A percentile compares a stretch with the other conserved stretches of the same genome.
These are phyloP conservation scores for Peniophora sp. DNA, from an alignment of 1,284 basidiomycete species.

Conservation along the genomic window DNA sequence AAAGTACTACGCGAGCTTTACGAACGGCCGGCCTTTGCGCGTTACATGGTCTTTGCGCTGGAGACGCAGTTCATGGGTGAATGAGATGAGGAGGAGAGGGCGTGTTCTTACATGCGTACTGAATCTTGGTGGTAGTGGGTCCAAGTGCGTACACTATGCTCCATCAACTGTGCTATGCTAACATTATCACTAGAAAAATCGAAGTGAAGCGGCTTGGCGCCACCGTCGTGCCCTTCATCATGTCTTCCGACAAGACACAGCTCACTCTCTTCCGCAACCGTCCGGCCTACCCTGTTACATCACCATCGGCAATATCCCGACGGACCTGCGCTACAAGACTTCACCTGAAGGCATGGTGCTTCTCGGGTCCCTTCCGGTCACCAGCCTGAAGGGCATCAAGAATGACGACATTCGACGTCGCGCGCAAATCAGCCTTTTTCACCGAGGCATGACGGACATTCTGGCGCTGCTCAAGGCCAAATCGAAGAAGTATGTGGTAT, in stretches of 20 bases:
- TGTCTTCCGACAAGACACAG: neutral
- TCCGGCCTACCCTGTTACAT: neutral
- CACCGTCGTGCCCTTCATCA: neutral
- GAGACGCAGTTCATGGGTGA: conserved; percentile 6
- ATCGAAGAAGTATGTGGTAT: conserved; percentile 9
- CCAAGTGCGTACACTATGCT: conserved; percentile 16
- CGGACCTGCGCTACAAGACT: neutral
- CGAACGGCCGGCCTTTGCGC: neutral
- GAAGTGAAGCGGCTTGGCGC: neutral
- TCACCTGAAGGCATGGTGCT: neutral
- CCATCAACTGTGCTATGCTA: neutral
- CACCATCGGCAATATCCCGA: neutral
- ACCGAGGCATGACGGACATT: conserved; percentile 13
- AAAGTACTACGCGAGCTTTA: neutral
- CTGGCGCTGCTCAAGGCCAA: conserved; percentile 10
- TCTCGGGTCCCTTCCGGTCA: neutral
- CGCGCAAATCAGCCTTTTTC: conserved; percentile 10
- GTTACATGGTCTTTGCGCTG: neutral
- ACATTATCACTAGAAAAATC: neutral
- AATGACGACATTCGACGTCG: neutral
- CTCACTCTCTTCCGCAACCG: neutral
- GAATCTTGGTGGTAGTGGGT: conserved; percentile 27
- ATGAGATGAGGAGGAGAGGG: conserved; percentile 3
- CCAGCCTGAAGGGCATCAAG: neutral
- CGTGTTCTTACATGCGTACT: conserved; percentile 25